Evolutionary conservation across 106 monocot genomes (phyloP).

Genomic region (Allium sativum): DNA sequence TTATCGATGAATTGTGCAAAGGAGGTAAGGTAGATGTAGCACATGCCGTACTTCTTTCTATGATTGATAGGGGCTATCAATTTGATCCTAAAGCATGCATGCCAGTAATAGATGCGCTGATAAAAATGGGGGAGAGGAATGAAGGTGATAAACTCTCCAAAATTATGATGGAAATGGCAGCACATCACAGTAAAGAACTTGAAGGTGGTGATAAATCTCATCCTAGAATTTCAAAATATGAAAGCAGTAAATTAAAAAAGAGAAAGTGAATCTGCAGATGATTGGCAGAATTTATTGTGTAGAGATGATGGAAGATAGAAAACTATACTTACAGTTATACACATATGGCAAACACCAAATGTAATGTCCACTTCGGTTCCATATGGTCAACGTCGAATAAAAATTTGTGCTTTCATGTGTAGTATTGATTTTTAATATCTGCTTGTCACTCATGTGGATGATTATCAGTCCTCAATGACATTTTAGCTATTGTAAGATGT

Average conservation of each 20-base stretch:
- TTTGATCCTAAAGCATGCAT: constrained; percentile 74
- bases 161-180: constrained; percentile 79
- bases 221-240: constrained; percentile 7
- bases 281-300: constrained; percentile 62
- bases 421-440: too few relatives aligned
- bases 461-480: too few relatives aligned
- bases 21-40: constrained; percentile 51
- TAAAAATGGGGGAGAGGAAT: constrained; percentile 48
- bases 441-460: too few relatives aligned
- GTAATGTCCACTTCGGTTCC: too few relatives aligned
- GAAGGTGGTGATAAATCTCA: constrained; percentile 1
- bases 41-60: constrained; percentile 30
- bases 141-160: constrained; percentile 67
- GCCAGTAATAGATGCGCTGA: constrained; percentile 75
- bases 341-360: too few relatives aligned
- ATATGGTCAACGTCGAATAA: too few relatives aligned
- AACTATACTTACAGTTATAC: too few relatives aligned
- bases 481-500: too few relatives aligned
- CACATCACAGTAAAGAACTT: constrained; percentile 15
- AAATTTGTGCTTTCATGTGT: too few relatives aligned
- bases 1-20: constrained; percentile 66
- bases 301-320: too few relatives aligned
- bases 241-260: constrained; percentile 5
- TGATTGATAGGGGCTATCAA: constrained; percentile 40
- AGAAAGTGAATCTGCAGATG: constrained; percentile 18